Evolutionary conservation across 441 rosid species (phyloP), one percentile per base, ranked within the genome.

Genomic region (Cnidoscolus chayamansa): DNA sequence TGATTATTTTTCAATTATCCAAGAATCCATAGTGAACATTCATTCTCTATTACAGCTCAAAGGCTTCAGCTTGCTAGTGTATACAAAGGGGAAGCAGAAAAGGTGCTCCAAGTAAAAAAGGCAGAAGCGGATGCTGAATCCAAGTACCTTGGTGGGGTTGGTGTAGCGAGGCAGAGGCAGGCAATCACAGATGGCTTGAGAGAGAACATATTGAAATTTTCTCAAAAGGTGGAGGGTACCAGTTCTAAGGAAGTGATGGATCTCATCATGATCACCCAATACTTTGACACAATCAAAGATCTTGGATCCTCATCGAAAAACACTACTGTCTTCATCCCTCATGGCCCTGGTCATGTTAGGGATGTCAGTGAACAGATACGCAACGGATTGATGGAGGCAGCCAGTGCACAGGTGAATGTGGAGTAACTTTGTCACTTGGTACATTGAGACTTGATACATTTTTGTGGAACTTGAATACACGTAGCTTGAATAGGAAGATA

Each of bases 61-160:
- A 88, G 98, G 77, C 95, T 93, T 70, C 98, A 93, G 86, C 96
- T 93, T 1, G 98, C 99, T 16, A 95, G 95, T 73, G 97, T 93
- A 37, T 93, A 95, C 87, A 93, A 89, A 86, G 99, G 98, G 10
- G 98, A 95, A 82, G 98, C 98, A 6, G 98, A 93, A 85, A 93
- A 93, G 85, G 75, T 95, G 57, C 87, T 95, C 57, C 89, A 76
- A 64, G 93, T 95, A 5, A 93, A 95, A 76, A 91, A 77, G 75
- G 99, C 98, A 1, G 98, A 95, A 78, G 99, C 95, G 0, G 99
- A 95, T 40, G 96, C 99, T 0, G 99, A 95, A 80, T 80, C 99
- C 76, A 95, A 93, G 84, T 91, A 89, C 82, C 85, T 95, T 7
- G 98, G 99, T 1, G 99, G 98, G 13, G 86, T 95, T 0, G 98